Percentiles rank a stretch among this genome's conserved stretches.
Evolutionary conservation across 1,284 basidiomycete species (phyloP).

Genomic region (Fomitopsis betulina): DNA sequence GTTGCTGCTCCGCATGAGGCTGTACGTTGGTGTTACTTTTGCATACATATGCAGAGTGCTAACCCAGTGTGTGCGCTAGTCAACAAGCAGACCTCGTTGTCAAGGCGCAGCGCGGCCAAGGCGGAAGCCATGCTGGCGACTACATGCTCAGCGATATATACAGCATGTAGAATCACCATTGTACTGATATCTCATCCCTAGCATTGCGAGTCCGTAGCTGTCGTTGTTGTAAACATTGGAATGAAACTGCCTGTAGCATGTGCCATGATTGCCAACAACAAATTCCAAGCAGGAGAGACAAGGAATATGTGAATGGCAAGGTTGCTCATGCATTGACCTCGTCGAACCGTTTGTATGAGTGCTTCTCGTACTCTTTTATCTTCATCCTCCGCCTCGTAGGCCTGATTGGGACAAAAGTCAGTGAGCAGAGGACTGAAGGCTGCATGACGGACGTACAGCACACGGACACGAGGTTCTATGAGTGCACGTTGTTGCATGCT

Average conservation of each 20-base stretch:
- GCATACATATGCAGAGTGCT: neutral
- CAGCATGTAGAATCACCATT: neutral
- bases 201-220: neutral
- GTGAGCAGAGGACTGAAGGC: neutral
- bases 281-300: neutral
- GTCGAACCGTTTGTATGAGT: slow-evolving; percentile 84
- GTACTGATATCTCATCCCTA: neutral
- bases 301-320: neutral
- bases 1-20: slow-evolving; percentile 68
- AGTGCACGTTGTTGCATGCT: slow-evolving; percentile 78
- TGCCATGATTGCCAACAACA: neutral
- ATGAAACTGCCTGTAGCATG: neutral
- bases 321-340: slow-evolving; percentile 14
- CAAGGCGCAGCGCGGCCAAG: slow-evolving; percentile 16
- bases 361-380: slow-evolving; percentile 81
- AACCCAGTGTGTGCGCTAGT: slow-evolving; percentile 29
- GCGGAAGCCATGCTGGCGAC: neutral
- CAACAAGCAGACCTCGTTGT: slow-evolving; percentile 67
- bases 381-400: slow-evolving; percentile 58
- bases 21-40: slow-evolving; percentile 41
- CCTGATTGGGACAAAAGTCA: slow-evolving; percentile 30
- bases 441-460: slow-evolving; percentile 51
- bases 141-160: neutral
- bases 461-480: slow-evolving; percentile 69
- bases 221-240: neutral